Base-by-base conservation (phyloP, 2,329 filamentous ascomycete species). In the Colletotrichum tropicale region DNA sequence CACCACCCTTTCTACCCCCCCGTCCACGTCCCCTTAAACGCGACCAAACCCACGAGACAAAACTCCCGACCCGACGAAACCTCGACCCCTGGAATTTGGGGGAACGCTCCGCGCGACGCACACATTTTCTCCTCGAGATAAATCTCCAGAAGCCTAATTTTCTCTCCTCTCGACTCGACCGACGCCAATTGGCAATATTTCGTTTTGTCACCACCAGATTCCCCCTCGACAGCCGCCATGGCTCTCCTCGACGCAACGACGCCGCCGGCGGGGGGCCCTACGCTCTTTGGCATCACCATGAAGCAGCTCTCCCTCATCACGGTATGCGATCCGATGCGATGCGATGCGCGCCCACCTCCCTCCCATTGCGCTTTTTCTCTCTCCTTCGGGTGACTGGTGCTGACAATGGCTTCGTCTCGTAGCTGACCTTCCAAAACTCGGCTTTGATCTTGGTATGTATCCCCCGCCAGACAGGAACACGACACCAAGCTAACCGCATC, bases 361-460 rank as follows among this genome's bases (percentile, higher is more conserved):
- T 34, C 34, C 9, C 1, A 9, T 38, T 30, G 15, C 16, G 5
- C 15, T n/a, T 12, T 8, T 9, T 18, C 8, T 3, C 18, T 10
- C 18, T 43, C 8, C 13, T 58, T 15, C 24, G 9, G 15, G 18
- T 18, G 58, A 75, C 71, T 78, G 76, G 24, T 76, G 36, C 55
- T 58, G 56, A 77, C 70, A 58, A 58, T 70, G 77, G 21, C 34
- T 80, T 69, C 79, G 48, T 76, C 67, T 52, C 24, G 56, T 81
- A 96, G 94, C 89, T 96, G 81, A 95, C 93, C 32, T 92, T 95
- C 77, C 93, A 95, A 86, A 95, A 95, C 83, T 95, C 93, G 5
- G 93, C 92, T 24, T 87, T 95, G 72, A 95, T 95, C 75, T 87
- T 95, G 76, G 91, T 93, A 87, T 79, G 85, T 75, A 34, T 48